Percentiles rank a stretch among this genome's conserved stretches.
Conservation (phyloP, 2,329 filamentous ascomycete species). For the Didymella arachidicola region DNA sequence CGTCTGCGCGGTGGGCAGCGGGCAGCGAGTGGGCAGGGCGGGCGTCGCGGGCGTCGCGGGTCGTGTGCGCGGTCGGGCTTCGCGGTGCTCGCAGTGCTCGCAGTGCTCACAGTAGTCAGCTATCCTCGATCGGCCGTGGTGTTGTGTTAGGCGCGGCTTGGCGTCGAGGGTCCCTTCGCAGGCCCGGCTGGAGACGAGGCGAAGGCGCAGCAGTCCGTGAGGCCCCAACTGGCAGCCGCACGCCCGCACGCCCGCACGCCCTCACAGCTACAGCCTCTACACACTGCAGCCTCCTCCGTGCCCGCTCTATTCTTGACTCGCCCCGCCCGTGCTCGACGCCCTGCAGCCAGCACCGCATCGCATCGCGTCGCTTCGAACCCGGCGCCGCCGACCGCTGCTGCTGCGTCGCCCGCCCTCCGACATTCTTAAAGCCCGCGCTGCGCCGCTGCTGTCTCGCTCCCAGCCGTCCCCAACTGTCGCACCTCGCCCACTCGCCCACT, state of each 20-base stretch:
- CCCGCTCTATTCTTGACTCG: slow-evolving; percentile 7
- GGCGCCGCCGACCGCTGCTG: slow-evolving; percentile 9
- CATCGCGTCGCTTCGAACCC: neutral
- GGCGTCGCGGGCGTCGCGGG: slow-evolving; percentile 9
- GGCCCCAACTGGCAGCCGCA: neutral
- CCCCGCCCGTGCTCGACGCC: slow-evolving; percentile 3
- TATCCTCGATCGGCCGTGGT: slow-evolving; percentile 7
- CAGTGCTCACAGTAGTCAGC: slow-evolving; percentile 2
- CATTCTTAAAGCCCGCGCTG: slow-evolving; percentile 12
- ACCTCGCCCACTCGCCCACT: slow-evolving; percentile 13
- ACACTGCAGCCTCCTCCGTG: neutral
- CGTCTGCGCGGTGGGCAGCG: slow-evolving; percentile 13
- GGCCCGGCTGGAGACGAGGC: neutral
- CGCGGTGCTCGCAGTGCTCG: slow-evolving; percentile 1
- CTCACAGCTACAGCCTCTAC: neutral
- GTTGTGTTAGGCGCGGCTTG: slow-evolving; percentile 8
- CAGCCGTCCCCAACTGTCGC: slow-evolving; percentile 8
- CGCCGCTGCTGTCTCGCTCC: slow-evolving; percentile 9
- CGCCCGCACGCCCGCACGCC: neutral
- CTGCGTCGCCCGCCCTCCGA: neutral
- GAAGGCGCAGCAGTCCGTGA: neutral
- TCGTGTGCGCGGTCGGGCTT: slow-evolving; percentile 20
- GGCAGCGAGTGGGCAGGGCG: slow-evolving; percentile 14
- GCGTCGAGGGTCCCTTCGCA: neutral
- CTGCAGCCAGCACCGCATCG: neutral